Evolutionary conservation across 768 basidiomycete species (phyloP).

Genomic region (Mycena metata): DNA sequence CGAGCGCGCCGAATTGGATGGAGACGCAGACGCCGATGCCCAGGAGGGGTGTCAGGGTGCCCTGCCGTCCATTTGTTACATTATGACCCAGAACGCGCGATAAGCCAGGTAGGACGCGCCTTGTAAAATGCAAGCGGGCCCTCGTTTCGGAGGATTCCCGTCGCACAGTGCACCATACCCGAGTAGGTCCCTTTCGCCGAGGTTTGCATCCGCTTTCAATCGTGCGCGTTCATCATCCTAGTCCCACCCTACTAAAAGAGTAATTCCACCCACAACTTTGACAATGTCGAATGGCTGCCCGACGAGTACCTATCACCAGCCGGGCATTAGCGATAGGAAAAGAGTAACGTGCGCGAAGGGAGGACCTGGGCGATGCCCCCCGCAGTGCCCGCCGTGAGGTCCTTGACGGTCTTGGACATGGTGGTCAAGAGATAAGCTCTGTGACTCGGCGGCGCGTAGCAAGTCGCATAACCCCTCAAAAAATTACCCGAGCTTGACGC

Average conservation of each 20-base stretch:
- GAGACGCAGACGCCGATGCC: slow-evolving; percentile 96
- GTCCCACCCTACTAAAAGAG: slow-evolving; percentile 4
- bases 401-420: slow-evolving; percentile 83
- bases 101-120: slow-evolving; percentile 54
- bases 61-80: slow-evolving; percentile 58
- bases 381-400: slow-evolving; percentile 90
- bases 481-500: too few relatives aligned
- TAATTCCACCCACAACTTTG: slow-evolving; percentile 82
- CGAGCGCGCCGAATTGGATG: slow-evolving; percentile 94
- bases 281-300: slow-evolving; percentile 98
- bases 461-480: slow-evolving; percentile 17
- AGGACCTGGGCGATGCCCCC: slow-evolving; percentile 90
- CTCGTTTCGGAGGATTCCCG: slow-evolving; percentile 91
- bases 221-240: slow-evolving; percentile 8
- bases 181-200: slow-evolving; percentile 89
- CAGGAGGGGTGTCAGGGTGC: slow-evolving; percentile 89
- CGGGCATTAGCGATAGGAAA: slow-evolving; percentile 36
- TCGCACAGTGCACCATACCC: slow-evolving; percentile 90
- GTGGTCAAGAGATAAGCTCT: slow-evolving; percentile 19
- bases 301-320: slow-evolving; percentile 74
- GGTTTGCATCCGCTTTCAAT: slow-evolving; percentile 90
- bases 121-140: slow-evolving; percentile 97
- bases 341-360: neutral
- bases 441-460: slow-evolving; percentile 18
- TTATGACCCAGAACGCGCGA: slow-evolving; percentile 22